A percentile compares a stretch with the other conserved stretches of the same genome.
Evolutionary conservation across 1,139 yeast species (phyloP).

Genomic region (Lodderomyces beijingensis): DNA sequence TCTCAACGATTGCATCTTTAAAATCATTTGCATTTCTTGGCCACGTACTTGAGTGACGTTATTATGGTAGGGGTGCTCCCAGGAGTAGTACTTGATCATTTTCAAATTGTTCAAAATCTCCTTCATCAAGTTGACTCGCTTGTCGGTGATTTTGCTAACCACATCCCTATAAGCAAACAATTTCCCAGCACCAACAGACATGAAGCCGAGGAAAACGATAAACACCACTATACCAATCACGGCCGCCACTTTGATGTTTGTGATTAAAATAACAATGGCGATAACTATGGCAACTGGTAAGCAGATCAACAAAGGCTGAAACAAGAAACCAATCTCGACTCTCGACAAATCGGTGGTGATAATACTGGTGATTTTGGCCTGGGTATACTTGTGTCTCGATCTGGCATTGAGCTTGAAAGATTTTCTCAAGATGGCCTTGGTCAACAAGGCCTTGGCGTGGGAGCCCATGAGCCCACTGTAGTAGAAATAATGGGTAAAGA

Average conservation of each 20-base stretch:
- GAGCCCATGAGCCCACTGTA: conserved; percentile 48
- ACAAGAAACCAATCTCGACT: conserved; percentile 70
- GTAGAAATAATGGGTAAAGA: conserved; percentile 60
- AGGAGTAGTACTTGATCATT: conserved; percentile 60
- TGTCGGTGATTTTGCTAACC: conserved; percentile 52
- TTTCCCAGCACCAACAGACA: conserved; percentile 30
- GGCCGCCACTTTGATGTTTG: conserved; percentile 71
- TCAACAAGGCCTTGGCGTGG: conserved; percentile 30
- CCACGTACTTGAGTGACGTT: conserved; percentile 40
- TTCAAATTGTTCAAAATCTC: conserved; percentile 64
- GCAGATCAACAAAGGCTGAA: conserved; percentile 61
- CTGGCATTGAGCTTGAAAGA: conserved; percentile 26
- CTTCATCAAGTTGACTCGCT: conserved; percentile 55
- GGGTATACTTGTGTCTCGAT: conserved; percentile 25
- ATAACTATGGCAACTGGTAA: conserved; percentile 60
- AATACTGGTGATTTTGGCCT: conserved; percentile 41
- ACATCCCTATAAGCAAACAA: conserved; percentile 39
- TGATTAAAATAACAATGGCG: conserved; percentile 59
- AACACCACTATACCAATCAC: conserved; percentile 55
- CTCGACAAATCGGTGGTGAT: conserved; percentile 79
- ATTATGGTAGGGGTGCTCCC: conserved; percentile 58
- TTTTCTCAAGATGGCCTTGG: conserved; percentile 30
- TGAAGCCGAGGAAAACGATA: conserved; percentile 33
- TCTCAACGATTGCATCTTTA: conserved; percentile 48
- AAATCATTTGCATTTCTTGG: conserved; percentile 44